A percentile compares a stretch with the other conserved stretches of the same genome.
phyloP scores from a whole-genome alignment of 75 land plant genomes.

The Larix kaempferi region DNA sequence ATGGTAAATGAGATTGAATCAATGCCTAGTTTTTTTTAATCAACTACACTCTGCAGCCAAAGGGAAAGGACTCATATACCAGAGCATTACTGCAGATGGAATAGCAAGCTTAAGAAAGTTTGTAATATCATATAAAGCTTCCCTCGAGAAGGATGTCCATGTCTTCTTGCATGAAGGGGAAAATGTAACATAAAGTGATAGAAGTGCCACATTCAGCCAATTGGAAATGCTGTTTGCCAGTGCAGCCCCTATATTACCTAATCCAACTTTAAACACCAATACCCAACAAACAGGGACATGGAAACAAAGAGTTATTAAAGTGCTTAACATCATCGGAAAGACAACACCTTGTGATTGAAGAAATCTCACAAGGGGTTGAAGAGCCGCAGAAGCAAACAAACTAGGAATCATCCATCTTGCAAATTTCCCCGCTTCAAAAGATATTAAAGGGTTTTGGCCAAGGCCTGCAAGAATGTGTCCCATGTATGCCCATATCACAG shows the following conservation, averaged over 20 bases:
- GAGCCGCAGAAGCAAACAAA: conserved; percentile 55
- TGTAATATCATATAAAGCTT: conserved; percentile 55
- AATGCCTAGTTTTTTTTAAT: background rate
- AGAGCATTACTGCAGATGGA: conserved; percentile 76
- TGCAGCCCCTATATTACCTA: conserved; percentile 84
- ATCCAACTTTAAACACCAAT: conserved; percentile 54
- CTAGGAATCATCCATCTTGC: conserved; percentile 66
- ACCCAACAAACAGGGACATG: conserved; percentile 68
- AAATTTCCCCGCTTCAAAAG: conserved; percentile 55
- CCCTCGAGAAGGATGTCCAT: conserved; percentile 59
- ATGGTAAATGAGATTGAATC: background rate
- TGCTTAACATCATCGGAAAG: conserved; percentile 61
- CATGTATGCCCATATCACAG: conserved; percentile 65
- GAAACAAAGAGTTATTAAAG: conserved; percentile 32
- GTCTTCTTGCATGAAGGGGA: conserved; percentile 59
- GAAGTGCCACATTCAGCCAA: conserved; percentile 54
- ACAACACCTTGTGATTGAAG: conserved; percentile 77
- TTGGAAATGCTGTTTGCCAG: conserved; percentile 56
- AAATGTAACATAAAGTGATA: conserved; percentile 44
- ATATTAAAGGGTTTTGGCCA: conserved; percentile 62
- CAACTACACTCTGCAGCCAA: background rate
- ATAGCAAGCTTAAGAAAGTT: conserved; percentile 58
- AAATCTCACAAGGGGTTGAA: conserved; percentile 61
- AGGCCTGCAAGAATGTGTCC: conserved; percentile 34
- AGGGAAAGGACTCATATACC: conserved; percentile 34